A percentile compares a stretch with the other conserved stretches of the same genome.
These are phyloP conservation scores for Pichia sp. DNA, from an alignment of 1,139 yeast genomes.

Conservation along the genomic window DNA sequence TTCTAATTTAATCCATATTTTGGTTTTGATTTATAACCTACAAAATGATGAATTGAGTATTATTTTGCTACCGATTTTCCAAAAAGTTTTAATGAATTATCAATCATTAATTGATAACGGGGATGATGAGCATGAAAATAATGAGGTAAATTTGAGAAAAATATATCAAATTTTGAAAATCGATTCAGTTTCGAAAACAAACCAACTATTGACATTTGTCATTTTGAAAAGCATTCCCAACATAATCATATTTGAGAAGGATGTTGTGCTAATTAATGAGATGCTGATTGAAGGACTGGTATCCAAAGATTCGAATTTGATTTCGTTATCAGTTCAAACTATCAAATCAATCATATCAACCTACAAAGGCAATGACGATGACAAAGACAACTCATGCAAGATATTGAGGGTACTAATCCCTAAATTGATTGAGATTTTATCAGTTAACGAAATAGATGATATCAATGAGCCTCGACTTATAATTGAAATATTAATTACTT, in stretches of 20 bases:
- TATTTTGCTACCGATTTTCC: constrained; percentile 50
- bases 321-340: constrained; percentile 48
- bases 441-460: constrained; percentile 18
- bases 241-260: constrained; percentile 30
- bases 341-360: constrained; percentile 45
- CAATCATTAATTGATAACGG: constrained; percentile 10
- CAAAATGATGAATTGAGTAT: constrained; percentile 38
- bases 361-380: no score
- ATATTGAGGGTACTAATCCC: constrained; percentile 36
- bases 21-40: constrained; percentile 53
- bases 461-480: constrained; percentile 37
- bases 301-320: constrained; percentile 31
- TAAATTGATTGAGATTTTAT: constrained; percentile 28
- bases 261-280: constrained; percentile 34
- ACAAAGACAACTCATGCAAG: constrained; percentile 2
- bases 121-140: no score
- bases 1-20: constrained; percentile 59
- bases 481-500: constrained; percentile 49
- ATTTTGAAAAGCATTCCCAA: constrained; percentile 48
- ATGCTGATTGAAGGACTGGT: constrained; percentile 34
- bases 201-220: constrained; percentile 52
- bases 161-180: constrained; percentile 36
- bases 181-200: constrained; percentile 28
- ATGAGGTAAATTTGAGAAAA: constrained; percentile 30
- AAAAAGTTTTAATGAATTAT: constrained; percentile 24